phyloP scores from a whole-genome alignment of 1,139 yeast genomes.

The Scheffersomyces illinoinensis region DNA sequence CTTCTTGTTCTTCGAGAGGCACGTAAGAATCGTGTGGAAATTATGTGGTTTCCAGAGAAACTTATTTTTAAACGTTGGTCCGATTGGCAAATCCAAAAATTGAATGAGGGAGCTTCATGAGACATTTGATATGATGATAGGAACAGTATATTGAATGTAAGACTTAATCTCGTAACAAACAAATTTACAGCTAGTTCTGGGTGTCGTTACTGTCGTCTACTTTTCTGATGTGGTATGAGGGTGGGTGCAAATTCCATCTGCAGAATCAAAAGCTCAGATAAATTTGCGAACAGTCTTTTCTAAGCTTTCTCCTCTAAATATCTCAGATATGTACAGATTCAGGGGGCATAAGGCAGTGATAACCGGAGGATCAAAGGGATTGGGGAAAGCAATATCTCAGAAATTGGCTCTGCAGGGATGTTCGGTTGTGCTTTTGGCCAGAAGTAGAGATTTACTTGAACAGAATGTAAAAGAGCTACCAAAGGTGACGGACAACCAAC shows the following conservation, averaged over 20 bases:
- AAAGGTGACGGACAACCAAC: constrained; percentile 25
- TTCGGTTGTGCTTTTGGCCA: constrained; percentile 59
- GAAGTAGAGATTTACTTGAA: constrained; percentile 43
- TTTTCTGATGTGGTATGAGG: neutral
- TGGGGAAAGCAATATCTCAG: constrained; percentile 69
- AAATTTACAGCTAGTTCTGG: neutral
- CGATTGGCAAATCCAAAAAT: too few relatives aligned
- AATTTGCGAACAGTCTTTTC: neutral
- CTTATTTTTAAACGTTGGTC: too few relatives aligned
- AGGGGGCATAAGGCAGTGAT: constrained; percentile 50
- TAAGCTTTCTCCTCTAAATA: neutral
- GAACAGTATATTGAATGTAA: neutral
- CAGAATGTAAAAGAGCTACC: constrained; percentile 37
- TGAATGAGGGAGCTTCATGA: too few relatives aligned
- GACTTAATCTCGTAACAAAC: neutral
- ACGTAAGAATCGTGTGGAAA: neutral
- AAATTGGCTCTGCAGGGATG: constrained; percentile 63
- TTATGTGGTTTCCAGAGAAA: too few relatives aligned
- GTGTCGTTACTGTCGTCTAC: neutral
- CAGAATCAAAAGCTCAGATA: neutral
- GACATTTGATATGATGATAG: too few relatives aligned
- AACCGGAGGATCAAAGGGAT: constrained; percentile 88
- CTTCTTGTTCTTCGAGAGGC: neutral
- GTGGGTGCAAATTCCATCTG: neutral
- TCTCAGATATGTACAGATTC: constrained; percentile 1